These are phyloP conservation scores for Wallacemonas sp. DNA, from an alignment of 208 protist species.

Conservation along the genomic window DNA sequence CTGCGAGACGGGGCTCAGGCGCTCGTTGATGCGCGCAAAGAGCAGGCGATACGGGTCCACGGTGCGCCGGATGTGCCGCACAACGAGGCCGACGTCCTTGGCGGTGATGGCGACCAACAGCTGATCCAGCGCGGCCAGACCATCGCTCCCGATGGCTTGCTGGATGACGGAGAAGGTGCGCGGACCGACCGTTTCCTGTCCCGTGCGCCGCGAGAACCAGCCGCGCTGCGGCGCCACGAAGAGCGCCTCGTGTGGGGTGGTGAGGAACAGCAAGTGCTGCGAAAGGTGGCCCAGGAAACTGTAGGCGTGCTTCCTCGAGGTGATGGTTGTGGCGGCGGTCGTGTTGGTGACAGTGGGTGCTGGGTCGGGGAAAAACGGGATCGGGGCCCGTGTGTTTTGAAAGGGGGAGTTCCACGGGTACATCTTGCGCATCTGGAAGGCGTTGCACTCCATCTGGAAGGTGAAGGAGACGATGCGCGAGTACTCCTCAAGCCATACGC, in stretches of 20 bases:
- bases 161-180: constrained; percentile 86
- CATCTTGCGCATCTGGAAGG: constrained; percentile 93
- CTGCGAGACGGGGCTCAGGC: constrained; percentile 22
- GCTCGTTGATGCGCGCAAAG: constrained; percentile 13
- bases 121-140: constrained; percentile 81
- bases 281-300: constrained; percentile 94
- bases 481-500: constrained; percentile 97
- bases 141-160: constrained; percentile 75
- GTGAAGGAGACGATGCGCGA: constrained; percentile 95
- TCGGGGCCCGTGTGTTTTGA: constrained; percentile 93
- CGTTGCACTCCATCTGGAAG: constrained; percentile 97
- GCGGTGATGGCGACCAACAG: constrained; percentile 93
- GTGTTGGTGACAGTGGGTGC: too few species aligned
- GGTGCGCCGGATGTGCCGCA: constrained; percentile 30
- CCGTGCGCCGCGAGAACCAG: constrained; percentile 78
- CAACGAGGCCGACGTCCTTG: constrained; percentile 81
- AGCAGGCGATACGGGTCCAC: constrained; percentile 23
- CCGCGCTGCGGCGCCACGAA: constrained; percentile 80
- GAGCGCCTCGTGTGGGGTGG: constrained; percentile 69
- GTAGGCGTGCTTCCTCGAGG: constrained; percentile 30
- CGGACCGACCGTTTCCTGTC: constrained; percentile 80
- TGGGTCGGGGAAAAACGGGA: constrained; percentile 83
- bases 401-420: constrained; percentile 88
- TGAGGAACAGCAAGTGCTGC: constrained; percentile 89
- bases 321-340: constrained; percentile 1